phyloP scores from a whole-genome alignment of 1,139 yeast species.

The Kurtzmaniella quercitrusa region DNA sequence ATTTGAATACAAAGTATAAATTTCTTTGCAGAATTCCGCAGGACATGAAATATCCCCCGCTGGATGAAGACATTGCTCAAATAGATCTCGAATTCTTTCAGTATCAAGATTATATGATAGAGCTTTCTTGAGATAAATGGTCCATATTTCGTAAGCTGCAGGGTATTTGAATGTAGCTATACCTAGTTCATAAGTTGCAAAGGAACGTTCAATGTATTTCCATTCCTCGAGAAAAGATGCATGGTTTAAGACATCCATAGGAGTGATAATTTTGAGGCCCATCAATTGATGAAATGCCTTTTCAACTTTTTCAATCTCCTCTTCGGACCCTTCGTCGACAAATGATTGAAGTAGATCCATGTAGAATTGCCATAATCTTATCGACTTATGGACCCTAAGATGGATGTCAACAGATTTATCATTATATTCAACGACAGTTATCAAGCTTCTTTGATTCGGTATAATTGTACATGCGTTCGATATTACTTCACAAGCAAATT shows the following conservation, averaged over 20 bases:
- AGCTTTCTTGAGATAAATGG: slow-evolving; percentile 56
- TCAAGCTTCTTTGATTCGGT: slow-evolving; percentile 10
- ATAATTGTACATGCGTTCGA: slow-evolving; percentile 31
- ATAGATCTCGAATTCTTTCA: slow-evolving; percentile 70
- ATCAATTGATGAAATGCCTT: slow-evolving; percentile 59
- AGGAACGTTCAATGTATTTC: slow-evolving; percentile 47
- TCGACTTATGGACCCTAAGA: slow-evolving; percentile 54
- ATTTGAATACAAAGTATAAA: slow-evolving; percentile 55
- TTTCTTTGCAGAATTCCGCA: slow-evolving; percentile 35
- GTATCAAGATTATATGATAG: slow-evolving; percentile 25
- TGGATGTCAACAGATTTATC: slow-evolving; percentile 54
- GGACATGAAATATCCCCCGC: slow-evolving; percentile 43
- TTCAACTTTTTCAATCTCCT: slow-evolving; percentile 20
- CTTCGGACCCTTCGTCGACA: slow-evolving; percentile 29
- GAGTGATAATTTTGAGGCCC: slow-evolving; percentile 64
- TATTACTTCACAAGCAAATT: slow-evolving; percentile 51
- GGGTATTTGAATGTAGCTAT: slow-evolving; percentile 57
- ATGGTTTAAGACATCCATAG: slow-evolving; percentile 61
- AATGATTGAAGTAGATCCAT: slow-evolving; percentile 69
- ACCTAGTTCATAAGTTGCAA: slow-evolving; percentile 66
- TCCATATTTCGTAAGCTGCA: slow-evolving; percentile 68
- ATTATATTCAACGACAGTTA: slow-evolving; percentile 25
- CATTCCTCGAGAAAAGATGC: slow-evolving; percentile 57
- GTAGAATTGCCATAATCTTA: slow-evolving; percentile 69
- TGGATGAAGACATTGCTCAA: slow-evolving; percentile 52